Base-by-base conservation (phyloP, 306 rosid species). In the Gastrolobium villosum region DNA sequence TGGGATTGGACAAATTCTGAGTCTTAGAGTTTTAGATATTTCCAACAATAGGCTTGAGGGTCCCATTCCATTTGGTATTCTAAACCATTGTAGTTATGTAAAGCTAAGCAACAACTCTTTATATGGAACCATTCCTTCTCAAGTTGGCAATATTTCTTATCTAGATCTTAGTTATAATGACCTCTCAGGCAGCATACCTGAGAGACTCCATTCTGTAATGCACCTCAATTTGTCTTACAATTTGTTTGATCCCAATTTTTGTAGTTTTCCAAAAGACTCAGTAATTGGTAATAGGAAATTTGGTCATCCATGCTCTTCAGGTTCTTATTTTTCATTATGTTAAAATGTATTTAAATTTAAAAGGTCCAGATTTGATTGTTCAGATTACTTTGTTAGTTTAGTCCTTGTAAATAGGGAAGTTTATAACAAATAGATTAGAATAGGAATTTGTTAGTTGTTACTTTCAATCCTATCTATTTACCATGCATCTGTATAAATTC, bases 1-100 rank as follows among this genome's bases (percentile, higher is more conserved):
- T 3, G 44, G 59, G 43, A 26, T 74, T 10, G 39, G 44, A 20
- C 0, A 44, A 15, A 74, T 82, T 4, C 11, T 6, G 7, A 10
- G 20, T 10, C 79, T 72, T 7, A 1, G 2, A 20, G 28, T 7
- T 28, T n/a, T 56, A 36, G 70, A 73, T 46, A 60, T 80, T 65
- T 73, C 83, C 43, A 13, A 78, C 61, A 78, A 78, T 7, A 28
- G 7, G 31, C 76, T 78, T 3, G 40, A 66, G 68, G 82, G 82
- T 2, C 43, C 64, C 11, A 70, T 78, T 3, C 71, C 77, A 20
- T 0, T 5, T 46, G 71, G 13, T 35, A 61, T 57, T 34, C 15
- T 49, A 13, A 11, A 13, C 9, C 37, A 41, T 10, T 53, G 15
- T 11, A 3, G 8, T 28, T n/a, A 20, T 5, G 0, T 74, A 8